These are phyloP conservation scores for Solidago caesia DNA, from an alignment of 129 eudicot genomes.

Conservation along the genomic window DNA sequence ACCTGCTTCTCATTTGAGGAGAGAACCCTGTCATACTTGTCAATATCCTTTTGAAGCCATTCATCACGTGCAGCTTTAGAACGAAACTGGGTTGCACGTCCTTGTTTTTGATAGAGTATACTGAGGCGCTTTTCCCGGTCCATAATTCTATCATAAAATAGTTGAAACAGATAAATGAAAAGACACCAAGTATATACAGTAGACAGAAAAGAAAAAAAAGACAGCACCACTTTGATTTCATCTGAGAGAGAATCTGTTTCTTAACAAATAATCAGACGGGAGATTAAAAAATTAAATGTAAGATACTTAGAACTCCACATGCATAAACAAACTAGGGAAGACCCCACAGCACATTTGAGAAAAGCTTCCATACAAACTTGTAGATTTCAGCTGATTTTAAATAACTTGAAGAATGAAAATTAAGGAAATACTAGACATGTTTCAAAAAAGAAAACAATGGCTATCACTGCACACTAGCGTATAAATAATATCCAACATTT, in stretches of 20 bases:
- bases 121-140: conserved; percentile 92
- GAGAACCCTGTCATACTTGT: conserved; percentile 68
- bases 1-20: conserved; percentile 73
- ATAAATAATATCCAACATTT: background rate
- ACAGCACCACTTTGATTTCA: background rate
- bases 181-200: background rate
- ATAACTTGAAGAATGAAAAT: background rate
- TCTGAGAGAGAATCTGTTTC: background rate
- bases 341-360: too few species aligned
- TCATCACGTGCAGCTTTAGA: conserved; percentile 89
- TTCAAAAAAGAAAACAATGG: background rate
- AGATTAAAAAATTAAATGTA: background rate
- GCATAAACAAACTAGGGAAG: too few species aligned
- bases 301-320: too few species aligned
- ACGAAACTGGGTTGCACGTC: conserved; percentile 94
- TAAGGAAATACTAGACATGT: background rate
- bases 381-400: too few species aligned
- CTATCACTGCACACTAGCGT: background rate
- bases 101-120: conserved; percentile 95
- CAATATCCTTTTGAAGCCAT: conserved; percentile 94
- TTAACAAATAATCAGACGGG: background rate
- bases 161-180: conserved; percentile 8
- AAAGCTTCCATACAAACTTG: too few species aligned
- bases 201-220: conserved; percentile 1
- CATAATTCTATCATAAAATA: conserved; percentile 64